phyloP scores from a whole-genome alignment of 345 rosid genomes.

The Citrus glauca region DNA sequence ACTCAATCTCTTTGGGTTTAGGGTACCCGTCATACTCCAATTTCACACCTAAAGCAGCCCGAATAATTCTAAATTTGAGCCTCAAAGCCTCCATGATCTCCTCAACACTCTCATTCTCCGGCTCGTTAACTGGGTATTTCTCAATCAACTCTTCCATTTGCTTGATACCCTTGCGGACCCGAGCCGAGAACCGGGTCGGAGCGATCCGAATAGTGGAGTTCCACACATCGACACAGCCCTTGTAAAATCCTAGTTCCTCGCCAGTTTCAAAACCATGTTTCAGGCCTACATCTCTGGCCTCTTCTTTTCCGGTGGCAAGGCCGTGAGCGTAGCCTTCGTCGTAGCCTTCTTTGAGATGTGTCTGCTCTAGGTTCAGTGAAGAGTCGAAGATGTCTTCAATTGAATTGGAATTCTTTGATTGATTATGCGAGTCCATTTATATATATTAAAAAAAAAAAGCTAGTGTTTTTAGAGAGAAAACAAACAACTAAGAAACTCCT shows the following conservation, averaged over 20 bases:
- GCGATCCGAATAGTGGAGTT: slow-evolving; percentile 46
- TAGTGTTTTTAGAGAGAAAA: neutral
- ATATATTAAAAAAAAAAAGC: neutral
- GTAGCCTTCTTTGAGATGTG: slow-evolving; percentile 62
- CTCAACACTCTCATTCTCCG: slow-evolving; percentile 57
- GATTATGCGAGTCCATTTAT: slow-evolving; percentile 21
- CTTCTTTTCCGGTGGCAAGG: slow-evolving; percentile 50
- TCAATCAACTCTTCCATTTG: slow-evolving; percentile 56
- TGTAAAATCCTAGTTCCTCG: slow-evolving; percentile 77
- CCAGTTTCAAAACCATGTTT: slow-evolving; percentile 68
- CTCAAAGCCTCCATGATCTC: slow-evolving; percentile 57
- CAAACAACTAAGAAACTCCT: neutral
- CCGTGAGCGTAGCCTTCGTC: slow-evolving; percentile 63
- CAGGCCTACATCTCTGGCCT: slow-evolving; percentile 56
- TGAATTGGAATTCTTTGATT: slow-evolving; percentile 18
- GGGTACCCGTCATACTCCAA: slow-evolving; percentile 66
- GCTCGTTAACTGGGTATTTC: slow-evolving; percentile 54
- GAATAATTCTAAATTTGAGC: slow-evolving; percentile 59
- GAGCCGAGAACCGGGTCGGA: slow-evolving; percentile 44
- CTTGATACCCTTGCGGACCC: slow-evolving; percentile 51
- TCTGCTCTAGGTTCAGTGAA: slow-evolving; percentile 52
- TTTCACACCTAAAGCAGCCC: slow-evolving; percentile 61
- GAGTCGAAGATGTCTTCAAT: slow-evolving; percentile 52
- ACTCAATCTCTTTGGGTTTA: slow-evolving; percentile 52
- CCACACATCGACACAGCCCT: slow-evolving; percentile 71